phyloP scores from a whole-genome alignment of 176 grass and related monocot genomes.

The Dendrocalamus sinicus region DNA sequence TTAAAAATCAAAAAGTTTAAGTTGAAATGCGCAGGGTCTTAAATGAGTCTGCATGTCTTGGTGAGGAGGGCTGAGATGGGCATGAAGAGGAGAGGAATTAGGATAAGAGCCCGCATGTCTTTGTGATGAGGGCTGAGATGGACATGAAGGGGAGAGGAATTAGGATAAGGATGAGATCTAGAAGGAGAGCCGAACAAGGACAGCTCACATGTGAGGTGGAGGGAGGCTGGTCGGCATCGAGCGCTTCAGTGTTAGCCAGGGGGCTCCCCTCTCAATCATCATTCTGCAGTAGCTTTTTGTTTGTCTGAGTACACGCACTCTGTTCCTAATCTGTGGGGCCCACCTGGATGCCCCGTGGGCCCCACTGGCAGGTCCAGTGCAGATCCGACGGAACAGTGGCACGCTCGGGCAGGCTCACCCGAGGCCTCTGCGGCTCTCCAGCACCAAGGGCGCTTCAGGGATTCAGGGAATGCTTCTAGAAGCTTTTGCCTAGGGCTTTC shows the following conservation, averaged over 20 bases:
- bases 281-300: background rate
- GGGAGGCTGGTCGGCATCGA: background rate
- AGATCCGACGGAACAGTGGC: background rate
- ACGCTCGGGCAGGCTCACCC: background rate
- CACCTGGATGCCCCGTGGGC: background rate
- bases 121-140: background rate
- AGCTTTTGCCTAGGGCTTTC: background rate
- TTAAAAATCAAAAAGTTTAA: too few species aligned
- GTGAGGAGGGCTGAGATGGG: background rate
- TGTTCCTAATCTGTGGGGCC: background rate
- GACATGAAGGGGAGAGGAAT: background rate
- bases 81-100: background rate
- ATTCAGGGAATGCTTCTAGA: background rate
- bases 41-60: too few species aligned
- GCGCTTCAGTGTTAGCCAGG: background rate
- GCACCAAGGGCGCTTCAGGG: background rate
- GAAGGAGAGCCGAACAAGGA: background rate
- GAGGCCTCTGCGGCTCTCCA: rapidly evolving
- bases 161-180: conserved; percentile 10
- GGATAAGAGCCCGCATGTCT: background rate
- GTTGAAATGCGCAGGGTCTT: too few species aligned
- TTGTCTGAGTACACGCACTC: background rate
- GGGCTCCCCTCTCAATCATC: background rate
- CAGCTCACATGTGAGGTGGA: background rate
- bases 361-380: background rate